Base-by-base conservation (phyloP, 306 rosid genomes). In the Fagus crenata region DNA sequence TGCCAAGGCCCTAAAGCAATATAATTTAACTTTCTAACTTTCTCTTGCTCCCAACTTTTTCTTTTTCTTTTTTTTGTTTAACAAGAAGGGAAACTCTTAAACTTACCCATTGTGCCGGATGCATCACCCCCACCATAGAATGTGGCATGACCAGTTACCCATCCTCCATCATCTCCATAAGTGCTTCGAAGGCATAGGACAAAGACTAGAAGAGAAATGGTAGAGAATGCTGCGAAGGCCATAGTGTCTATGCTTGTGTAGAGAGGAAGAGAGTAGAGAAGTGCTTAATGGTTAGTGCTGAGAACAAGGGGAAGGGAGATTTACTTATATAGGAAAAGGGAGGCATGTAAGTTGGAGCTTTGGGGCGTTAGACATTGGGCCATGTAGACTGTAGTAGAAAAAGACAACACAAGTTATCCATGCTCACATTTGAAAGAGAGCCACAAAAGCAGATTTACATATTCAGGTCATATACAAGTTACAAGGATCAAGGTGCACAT, bases 41-140 rank as follows among this genome's bases (percentile, higher is more conserved):
- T 8, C 22, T 11, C 64, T 7, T 28, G 1, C 6, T 36, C 33
- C 11, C 7, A 68, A n/a, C 42, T 40, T 67, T 39, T 55, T 61
- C 42, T 49, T 59, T 77, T 8, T 68, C 0, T 22, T 22, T 22
- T 22, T 22, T 22, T 22, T 22, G 28, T 22, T 22, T 22, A 0
- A 22, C 28, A 58, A 78, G 2, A 69, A 53, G 51, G 49, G 33
- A 35, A 49, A 49, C 39, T 13, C 39, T 33, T 4, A 18, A 73
- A 80, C 92, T 54, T 78, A 92, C 99, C 99, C 99, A 96, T 92
- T 68, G 99, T 96, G 81, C 99, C 99, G 0, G 99, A 88, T 9
- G 99, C 99, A 64, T 96, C 99, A n/a, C 99, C 98, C 0, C 99
- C 99, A 39, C 99, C 99, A 67, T 95, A 95, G 70, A 95, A 95